These are phyloP conservation scores for Chlorella vulgaris DNA, from an alignment of 139 green algal species.

Conservation along the genomic window DNA sequence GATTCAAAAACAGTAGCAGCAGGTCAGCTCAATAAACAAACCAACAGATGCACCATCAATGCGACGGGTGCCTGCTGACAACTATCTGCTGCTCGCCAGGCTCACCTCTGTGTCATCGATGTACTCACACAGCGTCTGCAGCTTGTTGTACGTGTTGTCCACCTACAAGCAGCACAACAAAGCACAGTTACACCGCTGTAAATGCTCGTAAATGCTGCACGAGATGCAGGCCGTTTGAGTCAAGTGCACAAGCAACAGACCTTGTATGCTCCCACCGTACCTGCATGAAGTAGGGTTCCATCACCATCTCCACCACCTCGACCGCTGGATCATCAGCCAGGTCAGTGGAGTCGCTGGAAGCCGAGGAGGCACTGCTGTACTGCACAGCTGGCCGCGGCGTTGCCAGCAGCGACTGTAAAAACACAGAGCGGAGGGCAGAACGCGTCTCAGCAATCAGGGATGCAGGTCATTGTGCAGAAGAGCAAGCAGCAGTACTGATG, in stretches of 20 bases:
- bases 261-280: background rate
- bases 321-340: conserved; percentile 26
- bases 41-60: too few species aligned
- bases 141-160: conserved; percentile 78
- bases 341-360: conserved; percentile 18
- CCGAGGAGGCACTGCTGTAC: conserved; percentile 14
- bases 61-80: too few species aligned
- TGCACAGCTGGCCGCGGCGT: background rate
- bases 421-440: background rate
- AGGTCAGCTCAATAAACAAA: background rate
- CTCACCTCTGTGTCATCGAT: conserved; percentile 84
- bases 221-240: too few species aligned
- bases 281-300: conserved; percentile 36
- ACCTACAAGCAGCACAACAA: conserved; percentile 20
- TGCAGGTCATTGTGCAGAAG: too few species aligned
- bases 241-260: too few species aligned
- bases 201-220: too few species aligned
- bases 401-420: too few species aligned
- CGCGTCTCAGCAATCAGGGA: too few species aligned
- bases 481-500: too few species aligned
- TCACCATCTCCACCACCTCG: conserved; percentile 23
- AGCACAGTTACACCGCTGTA: too few species aligned
- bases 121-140: conserved; percentile 89
- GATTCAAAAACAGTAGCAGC: background rate
- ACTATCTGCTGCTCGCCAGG: too few species aligned